A percentile compares a stretch with the other conserved stretches of the same genome.
These are phyloP conservation scores for Ophiognomonia clavigignenti-juglandacearum DNA, from an alignment of 2,329 filamentous ascomycete genomes.

Conservation along the genomic window DNA sequence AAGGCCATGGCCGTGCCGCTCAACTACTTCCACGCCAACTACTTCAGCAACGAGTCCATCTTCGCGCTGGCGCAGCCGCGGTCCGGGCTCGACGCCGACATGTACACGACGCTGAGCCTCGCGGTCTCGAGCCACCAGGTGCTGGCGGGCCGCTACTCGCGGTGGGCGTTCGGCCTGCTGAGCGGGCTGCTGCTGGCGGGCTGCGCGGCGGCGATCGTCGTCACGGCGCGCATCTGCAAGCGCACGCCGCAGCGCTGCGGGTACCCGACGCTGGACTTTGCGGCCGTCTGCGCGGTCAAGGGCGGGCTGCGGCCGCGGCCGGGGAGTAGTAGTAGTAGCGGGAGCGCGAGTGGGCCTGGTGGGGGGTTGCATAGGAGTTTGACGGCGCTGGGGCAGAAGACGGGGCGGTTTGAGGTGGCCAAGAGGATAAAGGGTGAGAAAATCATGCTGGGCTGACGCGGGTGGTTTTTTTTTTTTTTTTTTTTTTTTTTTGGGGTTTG, in stretches of 20 bases:
- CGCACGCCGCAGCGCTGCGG: slow-evolving; percentile 4
- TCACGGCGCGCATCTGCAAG: slow-evolving; percentile 4
- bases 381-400: slow-evolving; percentile 6
- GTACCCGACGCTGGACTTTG: slow-evolving; percentile 8
- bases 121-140: slow-evolving; percentile 11
- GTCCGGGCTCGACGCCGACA: neutral
- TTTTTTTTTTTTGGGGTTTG: too few species aligned
- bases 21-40: slow-evolving; percentile 11
- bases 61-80: slow-evolving; percentile 1
- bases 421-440: slow-evolving; percentile 11
- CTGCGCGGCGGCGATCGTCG: neutral
- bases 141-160: slow-evolving; percentile 1
- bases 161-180: slow-evolving; percentile 6
- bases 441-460: neutral
- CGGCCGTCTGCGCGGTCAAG: slow-evolving; percentile 5
- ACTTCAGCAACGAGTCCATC: neutral
- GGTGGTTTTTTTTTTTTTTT: too few species aligned
- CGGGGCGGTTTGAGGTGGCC: slow-evolving; percentile 3
- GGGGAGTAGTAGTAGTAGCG: neutral
- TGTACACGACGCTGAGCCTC: slow-evolving; percentile 4
- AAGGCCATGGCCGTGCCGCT: slow-evolving; percentile 10
- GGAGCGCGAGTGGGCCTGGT: neutral
- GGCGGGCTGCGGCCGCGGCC: neutral
- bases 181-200: neutral
- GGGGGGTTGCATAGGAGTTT: slow-evolving; percentile 4